Evolutionary conservation across 2,329 filamentous ascomycete species (phyloP), one percentile per base, ranked within the genome.

Genomic region (Thermomyces lanuginosus): DNA sequence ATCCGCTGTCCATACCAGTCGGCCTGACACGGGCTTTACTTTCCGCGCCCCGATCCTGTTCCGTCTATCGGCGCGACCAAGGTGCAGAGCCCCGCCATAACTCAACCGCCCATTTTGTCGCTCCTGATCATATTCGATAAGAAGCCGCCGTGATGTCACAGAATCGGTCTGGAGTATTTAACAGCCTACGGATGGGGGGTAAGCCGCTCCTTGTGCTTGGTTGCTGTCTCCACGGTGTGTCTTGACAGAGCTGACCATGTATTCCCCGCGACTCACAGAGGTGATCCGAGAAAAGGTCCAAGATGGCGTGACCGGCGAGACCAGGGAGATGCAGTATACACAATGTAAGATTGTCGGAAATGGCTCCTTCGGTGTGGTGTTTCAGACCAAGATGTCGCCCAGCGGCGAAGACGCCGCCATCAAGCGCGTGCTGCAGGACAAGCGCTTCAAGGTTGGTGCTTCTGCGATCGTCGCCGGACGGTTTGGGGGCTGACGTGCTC

Each of bases 341-440:
- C 89, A 95, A 55, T 95, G 86, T 66, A 98, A 98, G 64, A 95
- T 98, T 47, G 89, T 98, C 25, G 89, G 89, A 54, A 98, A 98
- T 61, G 89, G 89, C 42, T 95, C 86, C 18, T 98, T 98, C 44
- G 89, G 89, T 39, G 86, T 98, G 26, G 89, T 98, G 39, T 98
- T 98, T 58, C 89, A 98, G 63, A 98, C 89, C 31, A 95, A 95
- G 64, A 70, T 98, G 46, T 86, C 86, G 35, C 89, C 89, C n/a
- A 89, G 80, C 37, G 86, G 86, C 38, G 89, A 98, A 58, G 89
- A 98, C 61, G 89, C 89, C 28, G 89, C 89, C 53, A 98, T 98
- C 66, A 98, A 98, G 68, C 77, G 89, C 45, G 89, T 98, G 34
- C 70, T 98, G 32, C 89, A 98, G 53, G 89, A 98, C 67, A 98